Evolutionary conservation across 2,329 filamentous ascomycete genomes (phyloP).

Genomic region (Trichoderma koningiopsis): DNA sequence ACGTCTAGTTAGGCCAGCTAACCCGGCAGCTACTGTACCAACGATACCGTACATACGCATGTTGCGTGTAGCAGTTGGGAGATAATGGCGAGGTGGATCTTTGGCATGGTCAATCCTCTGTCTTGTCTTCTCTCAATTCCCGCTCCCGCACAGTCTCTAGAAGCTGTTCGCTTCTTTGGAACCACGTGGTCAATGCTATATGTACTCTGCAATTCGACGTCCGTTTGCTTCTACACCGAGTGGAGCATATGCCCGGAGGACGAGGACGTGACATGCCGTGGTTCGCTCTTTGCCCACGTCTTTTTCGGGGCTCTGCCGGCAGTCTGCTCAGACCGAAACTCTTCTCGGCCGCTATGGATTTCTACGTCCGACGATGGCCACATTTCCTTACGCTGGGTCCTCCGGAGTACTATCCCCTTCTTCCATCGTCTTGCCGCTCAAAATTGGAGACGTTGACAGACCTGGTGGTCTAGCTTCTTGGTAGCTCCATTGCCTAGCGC

Average conservation of each 20-base stretch:
- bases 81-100: slow-evolving; percentile 2
- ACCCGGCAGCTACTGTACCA: not conserved
- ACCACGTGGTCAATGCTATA: slow-evolving; percentile 26
- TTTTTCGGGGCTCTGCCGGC: slow-evolving; percentile 3
- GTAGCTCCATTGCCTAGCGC: slow-evolving; percentile 23
- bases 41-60: not conserved
- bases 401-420: slow-evolving; percentile 1
- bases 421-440: not conserved
- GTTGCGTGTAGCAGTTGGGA: not conserved
- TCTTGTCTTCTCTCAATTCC: not conserved
- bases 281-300: slow-evolving; percentile 3
- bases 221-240: slow-evolving; percentile 16
- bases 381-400: not conserved
- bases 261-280: slow-evolving; percentile 23
- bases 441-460: not conserved
- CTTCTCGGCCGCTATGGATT: slow-evolving; percentile 13
- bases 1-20: not conserved
- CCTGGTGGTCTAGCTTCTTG: slow-evolving; percentile 11
- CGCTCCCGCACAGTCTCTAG: slow-evolving; percentile 17
- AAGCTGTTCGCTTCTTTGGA: slow-evolving; percentile 25
- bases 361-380: slow-evolving; percentile 4
- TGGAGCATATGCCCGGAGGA: slow-evolving; percentile 10
- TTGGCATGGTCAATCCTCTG: slow-evolving; percentile 7
- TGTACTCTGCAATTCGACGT: slow-evolving; percentile 21
- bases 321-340: slow-evolving; percentile 11